Conservation (phyloP, 2,329 filamentous ascomycete genomes). For the Fragosphaeria purpurea region DNA sequence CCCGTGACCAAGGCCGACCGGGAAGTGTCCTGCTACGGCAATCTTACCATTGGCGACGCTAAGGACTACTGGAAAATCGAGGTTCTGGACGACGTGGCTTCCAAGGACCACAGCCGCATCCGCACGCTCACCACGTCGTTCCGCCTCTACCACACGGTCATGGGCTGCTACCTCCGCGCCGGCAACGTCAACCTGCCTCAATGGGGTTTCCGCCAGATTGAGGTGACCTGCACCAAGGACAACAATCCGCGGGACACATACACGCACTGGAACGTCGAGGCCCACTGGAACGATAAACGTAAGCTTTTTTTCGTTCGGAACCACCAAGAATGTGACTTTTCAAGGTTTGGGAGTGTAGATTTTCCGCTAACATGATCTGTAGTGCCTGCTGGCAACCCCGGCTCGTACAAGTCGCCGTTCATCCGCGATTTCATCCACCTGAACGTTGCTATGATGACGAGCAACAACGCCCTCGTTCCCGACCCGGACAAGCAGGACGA, state of each 20-base stretch:
- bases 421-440: slow-evolving; percentile 95
- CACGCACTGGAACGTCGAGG: slow-evolving; percentile 98
- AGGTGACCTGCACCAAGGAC: slow-evolving; percentile 87
- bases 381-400: slow-evolving; percentile 84
- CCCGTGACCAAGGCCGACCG: slow-evolving; percentile 81
- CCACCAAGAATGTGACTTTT: background rate
- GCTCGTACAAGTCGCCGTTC: slow-evolving; percentile 93
- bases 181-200: slow-evolving; percentile 94
- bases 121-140: slow-evolving; percentile 91
- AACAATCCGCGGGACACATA: slow-evolving; percentile 90
- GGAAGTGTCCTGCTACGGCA: slow-evolving; percentile 94
- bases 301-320: slow-evolving; percentile 22
- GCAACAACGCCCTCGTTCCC: slow-evolving; percentile 94
- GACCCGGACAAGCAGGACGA: slow-evolving; percentile 99
- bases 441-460: slow-evolving; percentile 99
- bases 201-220: slow-evolving; percentile 99
- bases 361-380: slow-evolving; percentile 22
- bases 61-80: slow-evolving; percentile 98
- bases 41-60: slow-evolving; percentile 86
- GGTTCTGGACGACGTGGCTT: slow-evolving; percentile 81
- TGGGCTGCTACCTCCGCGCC: slow-evolving; percentile 89
- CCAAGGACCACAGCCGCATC: slow-evolving; percentile 71
- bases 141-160: slow-evolving; percentile 68
- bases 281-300: slow-evolving; percentile 88
- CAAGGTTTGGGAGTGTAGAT: background rate